Evolutionary conservation across 345 rosid species (phyloP), one percentile per base, ranked within the genome.

Genomic region (Gossypium australe): DNA sequence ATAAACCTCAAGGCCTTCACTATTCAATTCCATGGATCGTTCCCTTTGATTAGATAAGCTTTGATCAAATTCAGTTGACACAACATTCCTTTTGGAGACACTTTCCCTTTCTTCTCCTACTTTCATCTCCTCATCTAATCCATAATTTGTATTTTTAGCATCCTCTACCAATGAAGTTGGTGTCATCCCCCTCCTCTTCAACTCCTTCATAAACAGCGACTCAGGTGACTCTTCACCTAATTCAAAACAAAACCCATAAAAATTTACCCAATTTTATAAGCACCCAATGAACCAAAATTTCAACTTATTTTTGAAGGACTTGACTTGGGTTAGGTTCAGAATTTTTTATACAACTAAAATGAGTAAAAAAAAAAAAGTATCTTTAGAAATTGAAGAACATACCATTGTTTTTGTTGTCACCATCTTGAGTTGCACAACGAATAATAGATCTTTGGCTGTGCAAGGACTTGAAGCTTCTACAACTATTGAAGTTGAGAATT

Each of bases 1-100:
- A 45, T 18, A 3, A 82, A 95, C 99, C 98, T 93, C 97, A 78
- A 95, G 93, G 76, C 99, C 99, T 89, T 95, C 99, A 55, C 99
- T 95, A 83, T 93, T 91, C 80, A 95, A 83, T 13, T 92, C 88
- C 89, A 93, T 82, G 17, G 98, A 95, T 13, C 71, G 82, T 81
- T 95, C 93, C 84, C 98, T 89, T 76, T 93, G 98, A 82, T 95
- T 89, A 38, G 83, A 73, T 79, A 95, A 82, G 74, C 83, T 81
- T 79, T 74, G 80, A 60, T 87, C 97, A 34, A 82, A 66, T 20
- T 89, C 88, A 2, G 97, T 85, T 24, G 92, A 87, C 24, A 86
- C 90, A 1, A 88, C 84, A 82, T 89, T 93, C 58, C 93, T 85
- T 68, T 87, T 86, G 2, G 86, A 81, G 75, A 83, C 85, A 51